Evolutionary conservation across 164 flowering plant species (phyloP).

Genomic region (Liquidambar formosana): DNA sequence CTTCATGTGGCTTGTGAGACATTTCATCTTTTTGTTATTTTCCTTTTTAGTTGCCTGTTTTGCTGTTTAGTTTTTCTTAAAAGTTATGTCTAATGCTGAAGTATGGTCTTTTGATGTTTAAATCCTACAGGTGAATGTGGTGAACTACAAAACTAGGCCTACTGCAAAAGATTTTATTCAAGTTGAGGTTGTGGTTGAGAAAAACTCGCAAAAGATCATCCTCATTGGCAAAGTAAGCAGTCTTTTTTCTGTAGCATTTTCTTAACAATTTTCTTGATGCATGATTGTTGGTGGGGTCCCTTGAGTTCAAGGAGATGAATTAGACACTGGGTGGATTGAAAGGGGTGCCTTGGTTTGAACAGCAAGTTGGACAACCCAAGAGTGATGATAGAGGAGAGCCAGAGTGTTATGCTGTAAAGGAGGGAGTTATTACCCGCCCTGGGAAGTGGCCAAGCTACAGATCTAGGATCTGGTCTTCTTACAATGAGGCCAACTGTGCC

Average conservation of each 20-base stretch:
- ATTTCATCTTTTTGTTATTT: not conserved
- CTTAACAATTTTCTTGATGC: conserved; percentile 1
- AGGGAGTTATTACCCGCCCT: too few relatives aligned
- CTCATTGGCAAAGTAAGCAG: conserved; percentile 84
- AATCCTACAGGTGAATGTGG: conserved; percentile 77
- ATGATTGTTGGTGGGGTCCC: not conserved
- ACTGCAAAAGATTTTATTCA: conserved; percentile 88
- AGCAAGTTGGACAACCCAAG: not conserved
- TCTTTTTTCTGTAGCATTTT: not conserved
- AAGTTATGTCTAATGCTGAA: not conserved
- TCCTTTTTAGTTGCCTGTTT: not conserved
- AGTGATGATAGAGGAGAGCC: not conserved
- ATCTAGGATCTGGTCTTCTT: not conserved
- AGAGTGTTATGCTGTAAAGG: not conserved
- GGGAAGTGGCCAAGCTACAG: not conserved
- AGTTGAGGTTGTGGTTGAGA: conserved; percentile 92
- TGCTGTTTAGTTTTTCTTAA: not conserved
- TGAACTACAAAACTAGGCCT: conserved; percentile 83
- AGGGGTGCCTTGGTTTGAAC: not conserved
- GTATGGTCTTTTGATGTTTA: not conserved
- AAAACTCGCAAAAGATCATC: conserved; percentile 86
- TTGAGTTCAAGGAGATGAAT: not conserved
- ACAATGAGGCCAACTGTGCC: not conserved
- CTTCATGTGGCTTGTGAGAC: not conserved
- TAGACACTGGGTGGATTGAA: not conserved